A percentile compares a stretch with the other conserved stretches of the same genome.
phyloP scores from a whole-genome alignment of 805 yeast genomes.

The Suhomyces sp. region DNA sequence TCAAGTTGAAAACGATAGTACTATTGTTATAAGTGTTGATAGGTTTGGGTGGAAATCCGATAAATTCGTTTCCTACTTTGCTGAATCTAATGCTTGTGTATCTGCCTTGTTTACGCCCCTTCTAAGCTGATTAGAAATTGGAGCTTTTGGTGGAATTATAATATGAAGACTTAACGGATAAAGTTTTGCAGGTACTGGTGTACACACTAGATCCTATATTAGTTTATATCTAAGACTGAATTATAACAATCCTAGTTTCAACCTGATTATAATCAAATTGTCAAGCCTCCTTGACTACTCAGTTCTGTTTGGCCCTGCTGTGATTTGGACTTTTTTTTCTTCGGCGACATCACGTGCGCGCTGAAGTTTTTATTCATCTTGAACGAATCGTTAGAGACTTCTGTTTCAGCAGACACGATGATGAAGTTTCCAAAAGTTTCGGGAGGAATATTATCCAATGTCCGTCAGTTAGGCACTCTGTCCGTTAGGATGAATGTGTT shows the following conservation, averaged over 20 bases:
- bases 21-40: background rate
- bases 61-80: background rate
- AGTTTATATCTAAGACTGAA: background rate
- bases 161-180: background rate
- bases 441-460: background rate
- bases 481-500: slow-evolving; percentile 8
- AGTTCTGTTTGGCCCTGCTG: background rate
- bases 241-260: background rate
- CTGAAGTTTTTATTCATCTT: background rate
- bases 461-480: slow-evolving; percentile 2
- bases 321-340: background rate
- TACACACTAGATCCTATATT: background rate
- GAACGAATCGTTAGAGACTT: background rate
- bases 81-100: background rate
- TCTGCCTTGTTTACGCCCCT: background rate
- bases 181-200: background rate
- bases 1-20: background rate
- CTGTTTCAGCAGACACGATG: background rate
- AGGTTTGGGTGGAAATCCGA: background rate
- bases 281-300: background rate
- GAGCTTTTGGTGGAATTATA: background rate
- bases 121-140: background rate
- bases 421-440: background rate
- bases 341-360: slow-evolving; percentile 4
- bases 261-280: background rate